Evolutionary conservation across 116 monocot species (phyloP).

Genomic region (Phalaenopsis hybrid): DNA sequence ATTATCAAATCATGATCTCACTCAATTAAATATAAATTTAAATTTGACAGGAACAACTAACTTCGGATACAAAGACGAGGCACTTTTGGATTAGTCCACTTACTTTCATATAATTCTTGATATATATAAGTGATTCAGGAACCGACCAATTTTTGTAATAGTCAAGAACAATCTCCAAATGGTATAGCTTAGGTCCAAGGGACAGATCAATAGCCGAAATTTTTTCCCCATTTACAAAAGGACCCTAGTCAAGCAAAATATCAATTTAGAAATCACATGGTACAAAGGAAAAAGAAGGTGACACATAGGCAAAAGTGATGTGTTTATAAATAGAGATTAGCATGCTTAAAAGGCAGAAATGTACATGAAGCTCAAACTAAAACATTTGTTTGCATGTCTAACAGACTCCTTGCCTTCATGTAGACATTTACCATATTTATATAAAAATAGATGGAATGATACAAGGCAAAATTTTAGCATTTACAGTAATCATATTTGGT

Average conservation of each 20-base stretch:
- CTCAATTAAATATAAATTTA: not conserved
- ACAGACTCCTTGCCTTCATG: too few relatives aligned
- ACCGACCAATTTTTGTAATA: conserved; percentile 83
- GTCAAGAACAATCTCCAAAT: conserved; percentile 77
- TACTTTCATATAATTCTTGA: conserved; percentile 74
- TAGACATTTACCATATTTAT: too few relatives aligned
- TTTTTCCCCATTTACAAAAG: conserved; percentile 58
- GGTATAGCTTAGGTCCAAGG: conserved; percentile 87
- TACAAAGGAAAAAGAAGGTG: not conserved
- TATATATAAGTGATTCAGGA: conserved; percentile 55
- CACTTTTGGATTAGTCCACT: not conserved
- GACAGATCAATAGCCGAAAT: conserved; percentile 70
- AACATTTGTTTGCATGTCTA: not conserved
- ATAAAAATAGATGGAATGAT: too few relatives aligned
- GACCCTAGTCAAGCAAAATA: conserved; percentile 41
- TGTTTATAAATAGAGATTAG: not conserved
- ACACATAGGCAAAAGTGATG: not conserved
- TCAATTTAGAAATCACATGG: not conserved
- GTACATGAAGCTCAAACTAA: not conserved
- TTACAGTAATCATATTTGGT: too few relatives aligned
- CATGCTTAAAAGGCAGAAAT: not conserved
- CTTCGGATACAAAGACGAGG: not conserved
- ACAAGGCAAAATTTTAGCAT: too few relatives aligned
- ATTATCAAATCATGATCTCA: not conserved
- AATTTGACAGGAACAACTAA: not conserved